Conservation (phyloP, 2,329 filamentous ascomycete genomes). For the Verticillium zaregamsianum region DNA sequence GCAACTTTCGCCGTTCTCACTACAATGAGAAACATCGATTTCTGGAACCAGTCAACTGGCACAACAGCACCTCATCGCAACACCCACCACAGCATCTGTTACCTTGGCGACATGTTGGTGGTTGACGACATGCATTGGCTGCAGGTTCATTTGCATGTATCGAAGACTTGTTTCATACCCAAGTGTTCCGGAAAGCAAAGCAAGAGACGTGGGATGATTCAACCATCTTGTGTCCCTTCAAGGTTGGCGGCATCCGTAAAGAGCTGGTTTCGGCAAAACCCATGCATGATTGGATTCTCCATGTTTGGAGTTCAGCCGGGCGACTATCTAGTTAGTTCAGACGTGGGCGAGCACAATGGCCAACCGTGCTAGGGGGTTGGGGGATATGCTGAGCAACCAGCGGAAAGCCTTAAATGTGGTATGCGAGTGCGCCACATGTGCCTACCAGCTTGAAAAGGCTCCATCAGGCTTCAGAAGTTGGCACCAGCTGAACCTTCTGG, state of each 20-base stretch:
- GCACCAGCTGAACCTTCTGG: background rate
- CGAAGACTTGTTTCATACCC: background rate
- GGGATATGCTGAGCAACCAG: background rate
- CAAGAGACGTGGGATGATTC: background rate
- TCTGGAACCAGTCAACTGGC: no score
- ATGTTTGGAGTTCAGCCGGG: background rate
- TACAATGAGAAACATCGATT: no score
- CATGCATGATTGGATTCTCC: background rate
- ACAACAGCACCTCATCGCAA: no score
- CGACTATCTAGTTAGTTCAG: background rate
- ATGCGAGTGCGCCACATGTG: background rate
- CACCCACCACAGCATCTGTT: no score
- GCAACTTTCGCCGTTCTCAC: no score
- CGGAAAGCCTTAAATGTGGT: background rate
- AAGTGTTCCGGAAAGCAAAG: background rate
- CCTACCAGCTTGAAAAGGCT: background rate
- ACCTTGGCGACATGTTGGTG: no score
- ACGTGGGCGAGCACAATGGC: background rate
- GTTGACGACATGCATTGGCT: no score
- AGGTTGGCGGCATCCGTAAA: background rate
- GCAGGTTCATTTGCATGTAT: no score
- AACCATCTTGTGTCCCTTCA: background rate
- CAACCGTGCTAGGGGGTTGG: background rate
- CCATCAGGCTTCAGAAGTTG: background rate
- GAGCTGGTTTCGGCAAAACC: background rate